A percentile compares a stretch with the other conserved stretches of the same genome.
phyloP scores from a whole-genome alignment of 2,329 filamentous ascomycete genomes.

The Nakataea oryzae region DNA sequence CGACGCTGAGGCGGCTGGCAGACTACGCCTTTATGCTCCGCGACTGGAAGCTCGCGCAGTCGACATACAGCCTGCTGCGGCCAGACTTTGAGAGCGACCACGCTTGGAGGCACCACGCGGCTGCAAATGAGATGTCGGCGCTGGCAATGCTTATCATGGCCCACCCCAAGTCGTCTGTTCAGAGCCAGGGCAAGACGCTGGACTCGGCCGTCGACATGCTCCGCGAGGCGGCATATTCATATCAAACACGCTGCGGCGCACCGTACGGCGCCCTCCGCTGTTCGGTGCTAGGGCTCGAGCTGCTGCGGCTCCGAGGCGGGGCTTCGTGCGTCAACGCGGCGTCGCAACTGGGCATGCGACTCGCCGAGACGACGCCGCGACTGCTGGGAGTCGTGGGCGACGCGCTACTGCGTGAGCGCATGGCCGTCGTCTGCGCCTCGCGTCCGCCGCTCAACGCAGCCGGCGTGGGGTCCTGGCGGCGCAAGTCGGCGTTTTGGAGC shows the following conservation, averaged over 20 bases:
- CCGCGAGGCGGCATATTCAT: slow-evolving; percentile 86
- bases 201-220: slow-evolving; percentile 82
- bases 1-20: slow-evolving; percentile 82
- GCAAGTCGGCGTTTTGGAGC: slow-evolving; percentile 87
- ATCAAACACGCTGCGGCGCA: slow-evolving; percentile 71
- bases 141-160: slow-evolving; percentile 72
- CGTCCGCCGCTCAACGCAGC: slow-evolving; percentile 57
- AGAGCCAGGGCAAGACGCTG: slow-evolving; percentile 18
- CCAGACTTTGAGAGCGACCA: slow-evolving; percentile 91
- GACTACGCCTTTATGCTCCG: slow-evolving; percentile 96
- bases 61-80: slow-evolving; percentile 82
- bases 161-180: slow-evolving; percentile 47
- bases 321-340: slow-evolving; percentile 69
- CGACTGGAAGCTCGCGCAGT: slow-evolving; percentile 88
- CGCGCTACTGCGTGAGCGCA: slow-evolving; percentile 74
- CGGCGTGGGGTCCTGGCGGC: slow-evolving; percentile 58
- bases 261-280: slow-evolving; percentile 74
- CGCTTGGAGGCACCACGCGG: slow-evolving; percentile 92
- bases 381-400: slow-evolving; percentile 68
- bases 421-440: slow-evolving; percentile 73
- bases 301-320: slow-evolving; percentile 71
- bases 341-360: slow-evolving; percentile 70
- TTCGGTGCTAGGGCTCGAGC: slow-evolving; percentile 64
- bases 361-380: slow-evolving; percentile 59
- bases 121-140: slow-evolving; percentile 89